Percentiles rank a stretch among this genome's conserved stretches.
Evolutionary conservation across 1,284 basidiomycete genomes (phyloP).

Genomic region (Gomphus sp.): DNA sequence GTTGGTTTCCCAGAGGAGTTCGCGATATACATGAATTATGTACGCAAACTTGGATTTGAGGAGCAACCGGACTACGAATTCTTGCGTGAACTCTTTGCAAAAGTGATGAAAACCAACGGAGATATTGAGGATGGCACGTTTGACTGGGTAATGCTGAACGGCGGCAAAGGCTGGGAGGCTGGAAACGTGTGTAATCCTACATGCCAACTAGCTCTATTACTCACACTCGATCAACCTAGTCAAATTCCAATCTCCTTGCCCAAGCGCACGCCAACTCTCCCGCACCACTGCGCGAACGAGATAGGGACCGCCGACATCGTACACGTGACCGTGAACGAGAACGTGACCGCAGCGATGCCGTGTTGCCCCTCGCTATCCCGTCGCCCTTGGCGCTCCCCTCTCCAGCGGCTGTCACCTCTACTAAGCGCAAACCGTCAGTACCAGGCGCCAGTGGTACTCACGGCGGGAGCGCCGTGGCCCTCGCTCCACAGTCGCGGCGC

Average conservation of each 20-base stretch:
- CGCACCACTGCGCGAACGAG: too few species aligned
- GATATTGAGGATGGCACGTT: conserved; percentile 85
- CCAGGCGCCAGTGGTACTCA: not conserved
- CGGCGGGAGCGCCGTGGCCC: not conserved
- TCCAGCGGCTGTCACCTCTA: not conserved
- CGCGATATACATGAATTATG: conserved; percentile 82
- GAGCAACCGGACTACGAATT: conserved; percentile 97
- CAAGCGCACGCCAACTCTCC: too few species aligned
- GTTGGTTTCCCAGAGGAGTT: conserved; percentile 69
- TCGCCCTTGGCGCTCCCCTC: too few species aligned
- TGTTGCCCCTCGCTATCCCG: too few species aligned
- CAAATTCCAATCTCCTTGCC: too few species aligned
- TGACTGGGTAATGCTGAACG: conserved; percentile 87
- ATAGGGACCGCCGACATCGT: too few species aligned
- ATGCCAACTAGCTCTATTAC: too few species aligned
- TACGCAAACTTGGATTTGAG: conserved; percentile 83
- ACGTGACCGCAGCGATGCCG: too few species aligned
- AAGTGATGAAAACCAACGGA: conserved; percentile 83
- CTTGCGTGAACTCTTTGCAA: conserved; percentile 83
- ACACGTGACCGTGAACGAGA: too few species aligned
- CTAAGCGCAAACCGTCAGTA: not conserved
- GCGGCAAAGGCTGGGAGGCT: conserved; percentile 96
- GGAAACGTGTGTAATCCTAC: too few species aligned
- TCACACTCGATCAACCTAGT: too few species aligned
- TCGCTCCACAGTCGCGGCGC: conserved; percentile 3